Percentiles rank a stretch among this genome's conserved stretches.
These are phyloP conservation scores for Amanita thiersii DNA, from an alignment of 768 basidiomycete genomes.

Conservation along the genomic window DNA sequence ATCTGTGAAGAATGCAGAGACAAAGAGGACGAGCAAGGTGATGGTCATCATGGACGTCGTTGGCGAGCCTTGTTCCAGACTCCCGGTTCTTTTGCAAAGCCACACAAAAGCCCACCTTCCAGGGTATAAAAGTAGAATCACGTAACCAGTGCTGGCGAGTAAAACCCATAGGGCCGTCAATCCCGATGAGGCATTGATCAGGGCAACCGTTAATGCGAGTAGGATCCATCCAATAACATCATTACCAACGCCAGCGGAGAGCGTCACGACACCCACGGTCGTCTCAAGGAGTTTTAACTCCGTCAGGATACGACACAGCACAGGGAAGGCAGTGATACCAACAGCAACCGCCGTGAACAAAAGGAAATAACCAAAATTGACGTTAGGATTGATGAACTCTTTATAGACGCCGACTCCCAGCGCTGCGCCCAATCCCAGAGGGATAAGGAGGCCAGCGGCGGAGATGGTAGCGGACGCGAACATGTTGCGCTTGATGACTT, in stretches of 20 bases:
- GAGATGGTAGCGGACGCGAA: conserved; percentile 52
- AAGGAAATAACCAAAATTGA: conserved; percentile 75
- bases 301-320: conserved; percentile 78
- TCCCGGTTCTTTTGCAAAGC: conserved; percentile 60
- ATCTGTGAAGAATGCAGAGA: conserved; percentile 78
- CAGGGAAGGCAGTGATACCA: conserved; percentile 77
- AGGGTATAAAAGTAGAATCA: conserved; percentile 58
- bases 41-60: conserved; percentile 73
- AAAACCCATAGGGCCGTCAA: conserved; percentile 76
- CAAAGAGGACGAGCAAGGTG: conserved; percentile 65
- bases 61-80: conserved; percentile 65
- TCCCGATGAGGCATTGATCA: conserved; percentile 71
- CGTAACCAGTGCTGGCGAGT: conserved; percentile 57
- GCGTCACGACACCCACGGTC: conserved; percentile 72
- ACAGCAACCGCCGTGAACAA: conserved; percentile 82
- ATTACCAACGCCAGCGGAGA: conserved; percentile 80
- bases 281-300: conserved; percentile 79
- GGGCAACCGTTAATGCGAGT: conserved; percentile 74
- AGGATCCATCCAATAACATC: conserved; percentile 78
- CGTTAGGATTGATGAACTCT: conserved; percentile 46
- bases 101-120: conserved; percentile 57
- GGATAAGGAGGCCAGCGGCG: conserved; percentile 60
- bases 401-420: conserved; percentile 67
- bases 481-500: conserved; percentile 57
- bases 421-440: conserved; percentile 76